Evolutionary conservation across 805 yeast genomes (phyloP), one percentile per base, ranked within the genome.

Genomic region (Starmerella bombi): DNA sequence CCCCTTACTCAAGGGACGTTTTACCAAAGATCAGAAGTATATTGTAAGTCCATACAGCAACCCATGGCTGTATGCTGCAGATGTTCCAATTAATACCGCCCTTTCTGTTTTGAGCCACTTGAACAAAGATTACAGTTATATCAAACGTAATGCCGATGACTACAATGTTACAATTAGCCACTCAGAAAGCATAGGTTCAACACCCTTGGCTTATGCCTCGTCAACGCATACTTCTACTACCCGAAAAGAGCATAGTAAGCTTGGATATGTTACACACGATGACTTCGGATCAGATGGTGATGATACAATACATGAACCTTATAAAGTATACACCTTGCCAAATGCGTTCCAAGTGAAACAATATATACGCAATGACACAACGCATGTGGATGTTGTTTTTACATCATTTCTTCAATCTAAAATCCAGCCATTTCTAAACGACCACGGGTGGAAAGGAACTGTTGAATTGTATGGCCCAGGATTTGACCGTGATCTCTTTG

Each of bases 241-340:
- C 4, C 34, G 34, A 14, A 18, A 23, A 15, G 20, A 30, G 18
- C 14, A 6, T 9, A 7, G 40, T 9, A 8, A 16, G n/a, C 19
- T 22, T 14, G 97, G 96, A 0, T 80, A 79, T 49, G 77, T 76
- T 0, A 86, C 97, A 0, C 54, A 60, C 34, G 97, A 88, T 53
- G 96, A 85, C 54, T 68, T 69, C 51, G 97, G 96, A 0, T 59
- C 65, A 48, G 75, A 78, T 49, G 97, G 97, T 17, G 97, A 88
- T 55, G 97, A 63, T 64, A 67, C 82, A 27, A 49, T 75, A 39
- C 84, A 79, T 60, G 65, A 62, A 40, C 69, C 80, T 1, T 69
- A 77, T 18, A 63, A 64, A 0, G 60, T 66, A 37, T 78, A 69
- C 57, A 68, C 67, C 9, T 65, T 82, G 3, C 94, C 96, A 4